These are phyloP conservation scores for Phytophthora citrophthora DNA, from an alignment of 352 stramenopile species.

Conservation along the genomic window DNA sequence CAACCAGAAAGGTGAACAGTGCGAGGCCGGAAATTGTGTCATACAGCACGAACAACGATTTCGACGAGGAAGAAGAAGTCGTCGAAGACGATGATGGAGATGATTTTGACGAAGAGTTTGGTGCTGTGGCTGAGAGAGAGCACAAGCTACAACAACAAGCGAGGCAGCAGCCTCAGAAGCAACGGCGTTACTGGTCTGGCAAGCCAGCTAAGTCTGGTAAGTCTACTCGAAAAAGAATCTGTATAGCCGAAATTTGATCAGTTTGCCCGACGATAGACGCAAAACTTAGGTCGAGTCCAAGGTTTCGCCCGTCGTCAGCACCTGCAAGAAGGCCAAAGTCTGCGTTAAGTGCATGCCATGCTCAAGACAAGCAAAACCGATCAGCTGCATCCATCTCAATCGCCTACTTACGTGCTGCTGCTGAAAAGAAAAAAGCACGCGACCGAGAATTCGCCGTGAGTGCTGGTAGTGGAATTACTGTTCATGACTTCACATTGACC, in stretches of 20 bases:
- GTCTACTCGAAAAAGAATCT: background rate
- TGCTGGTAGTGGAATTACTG: background rate
- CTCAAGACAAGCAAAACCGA: constrained; percentile 11
- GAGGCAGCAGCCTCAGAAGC: constrained; percentile 9
- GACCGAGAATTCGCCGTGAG: constrained; percentile 74
- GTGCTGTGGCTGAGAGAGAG: constrained; percentile 32
- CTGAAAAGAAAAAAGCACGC: constrained; percentile 71
- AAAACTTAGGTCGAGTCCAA: constrained; percentile 17
- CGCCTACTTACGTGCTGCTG: constrained; percentile 57
- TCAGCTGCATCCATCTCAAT: constrained; percentile 56
- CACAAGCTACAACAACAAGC: constrained; percentile 21
- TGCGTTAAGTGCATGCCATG: constrained; percentile 1
- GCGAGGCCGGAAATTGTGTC: constrained; percentile 22
- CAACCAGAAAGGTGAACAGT: constrained; percentile 18
- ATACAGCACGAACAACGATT: constrained; percentile 26
- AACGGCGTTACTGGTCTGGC: constrained; percentile 19
- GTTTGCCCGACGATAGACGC: constrained; percentile 1
- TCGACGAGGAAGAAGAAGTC: constrained; percentile 33
- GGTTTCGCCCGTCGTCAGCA: constrained; percentile 65
- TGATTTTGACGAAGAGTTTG: constrained; percentile 43
- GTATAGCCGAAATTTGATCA: background rate
- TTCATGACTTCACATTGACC: background rate
- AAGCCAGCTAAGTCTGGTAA: constrained; percentile 18
- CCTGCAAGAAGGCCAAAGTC: constrained; percentile 48
- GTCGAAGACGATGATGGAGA: constrained; percentile 48